Conservation (phyloP, 2,329 filamentous ascomycete genomes). For the Aureobasidium sp. region DNA sequence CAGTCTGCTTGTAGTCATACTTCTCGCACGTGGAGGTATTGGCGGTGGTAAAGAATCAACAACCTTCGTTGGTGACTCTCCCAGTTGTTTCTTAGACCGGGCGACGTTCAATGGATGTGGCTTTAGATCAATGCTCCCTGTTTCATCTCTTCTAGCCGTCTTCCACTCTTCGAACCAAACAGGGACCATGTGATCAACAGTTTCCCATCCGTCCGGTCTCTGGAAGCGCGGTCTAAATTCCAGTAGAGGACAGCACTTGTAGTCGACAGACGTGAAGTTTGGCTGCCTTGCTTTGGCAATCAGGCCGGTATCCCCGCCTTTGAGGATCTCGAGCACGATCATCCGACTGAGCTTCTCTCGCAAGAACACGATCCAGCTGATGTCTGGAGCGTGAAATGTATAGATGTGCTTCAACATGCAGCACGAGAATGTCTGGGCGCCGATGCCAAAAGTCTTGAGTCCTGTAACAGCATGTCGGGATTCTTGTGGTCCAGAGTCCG, state of each 20-base stretch:
- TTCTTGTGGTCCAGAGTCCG: neutral
- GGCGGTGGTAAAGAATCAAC: neutral
- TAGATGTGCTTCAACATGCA: slow-evolving; percentile 11
- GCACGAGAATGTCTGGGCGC: slow-evolving; percentile 2
- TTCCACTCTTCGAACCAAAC: slow-evolving; percentile 12
- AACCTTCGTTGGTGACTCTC: too few species aligned
- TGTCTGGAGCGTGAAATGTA: neutral
- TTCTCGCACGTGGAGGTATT: neutral
- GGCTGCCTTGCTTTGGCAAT: neutral
- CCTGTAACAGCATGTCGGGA: neutral
- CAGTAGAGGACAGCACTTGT: neutral
- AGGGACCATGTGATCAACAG: slow-evolving; percentile 12
- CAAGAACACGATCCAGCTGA: slow-evolving; percentile 6
- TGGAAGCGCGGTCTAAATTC: neutral
- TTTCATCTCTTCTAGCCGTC: neutral
- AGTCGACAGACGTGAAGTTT: neutral
- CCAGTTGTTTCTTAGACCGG: neutral
- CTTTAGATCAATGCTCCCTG: neutral
- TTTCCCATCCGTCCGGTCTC: slow-evolving; percentile 4
- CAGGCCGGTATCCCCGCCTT: neutral
- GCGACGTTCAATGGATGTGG: neutral
- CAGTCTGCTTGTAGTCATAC: neutral
- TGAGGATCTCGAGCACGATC: slow-evolving; percentile 3
- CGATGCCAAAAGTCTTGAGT: slow-evolving; percentile 5
- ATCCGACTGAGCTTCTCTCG: neutral